Evolutionary conservation across 441 rosid genomes (phyloP), one percentile per base, ranked within the genome.

Genomic region (Gossypium armourianum): DNA sequence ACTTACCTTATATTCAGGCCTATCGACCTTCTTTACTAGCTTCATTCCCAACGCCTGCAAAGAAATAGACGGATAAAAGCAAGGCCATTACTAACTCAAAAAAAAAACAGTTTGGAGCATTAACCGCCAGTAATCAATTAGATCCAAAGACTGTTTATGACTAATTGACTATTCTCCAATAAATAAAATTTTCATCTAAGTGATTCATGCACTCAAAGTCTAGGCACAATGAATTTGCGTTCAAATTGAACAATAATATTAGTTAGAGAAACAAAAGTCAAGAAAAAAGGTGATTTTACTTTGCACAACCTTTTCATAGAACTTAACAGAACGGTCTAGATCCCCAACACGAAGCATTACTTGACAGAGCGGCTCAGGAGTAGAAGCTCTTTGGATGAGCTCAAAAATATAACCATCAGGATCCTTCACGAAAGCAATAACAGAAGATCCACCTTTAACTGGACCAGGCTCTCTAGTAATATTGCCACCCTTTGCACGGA

Each of bases 321-420:
- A 92, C 78, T 90, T 86, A 85, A 89, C 86, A 53, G 97, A 78
- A 9, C 96, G 90, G 26, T 84, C 92, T 28, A 94, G 77, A 78
- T 94, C 97, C 64, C 99, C 95, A 53, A 90, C 92, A 71, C 97
- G 99, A 71, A 94, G 95, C 97, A 94, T 92, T 19, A 94, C 87
- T 87, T 94, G 97, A 74, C 97, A 94, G 40, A 94, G 82, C 50
- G 99, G 97, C 76, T 92, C 92, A 64, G 96, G 97, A 49, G 97
- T 92, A 60, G 89, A 84, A 57, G 86, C 96, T 72, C 97, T 84
- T 74, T 90, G 97, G 75, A 94, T 90, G 40, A 94, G 81, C 86
- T 94, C 96, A 77, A 94, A 94, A 53, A 73, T 13, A 70, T 90
- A 94, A 62, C 99, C 99, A 83, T 94, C 99, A 15, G 97, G 97